A percentile compares a stretch with the other conserved stretches of the same genome.
Conservation (phyloP, 805 yeast species). For the Cyberlindnera mycetangii region DNA sequence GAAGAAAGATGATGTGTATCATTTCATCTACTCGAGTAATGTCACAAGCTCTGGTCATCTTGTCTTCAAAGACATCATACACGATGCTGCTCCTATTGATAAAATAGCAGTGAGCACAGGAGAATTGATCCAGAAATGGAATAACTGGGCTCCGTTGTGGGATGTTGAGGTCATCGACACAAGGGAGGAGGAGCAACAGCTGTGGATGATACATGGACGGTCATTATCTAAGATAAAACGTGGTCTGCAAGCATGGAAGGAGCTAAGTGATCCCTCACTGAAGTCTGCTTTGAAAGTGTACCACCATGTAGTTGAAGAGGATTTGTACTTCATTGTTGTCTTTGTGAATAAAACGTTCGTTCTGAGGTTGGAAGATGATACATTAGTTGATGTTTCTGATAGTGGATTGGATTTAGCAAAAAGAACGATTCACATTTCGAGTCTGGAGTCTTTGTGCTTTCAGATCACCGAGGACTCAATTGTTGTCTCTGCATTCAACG, state of each 20-base stretch:
- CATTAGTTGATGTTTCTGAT: conserved; percentile 27
- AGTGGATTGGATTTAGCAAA: conserved; percentile 18
- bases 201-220: conserved; percentile 33
- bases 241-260: conserved; percentile 21
- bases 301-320: conserved; percentile 18
- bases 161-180: conserved; percentile 37
- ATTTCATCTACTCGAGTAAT: conserved; percentile 38
- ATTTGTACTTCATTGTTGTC: conserved; percentile 33
- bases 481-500: conserved; percentile 20
- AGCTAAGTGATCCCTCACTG: conserved; percentile 17
- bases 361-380: conserved; percentile 31
- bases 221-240: conserved; percentile 17
- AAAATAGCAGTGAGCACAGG: conserved; percentile 5
- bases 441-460: conserved; percentile 19
- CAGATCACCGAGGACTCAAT: conserved; percentile 27
- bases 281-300: conserved; percentile 19
- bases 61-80: conserved; percentile 28
- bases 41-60: conserved; percentile 38
- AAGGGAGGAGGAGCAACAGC: conserved; percentile 32
- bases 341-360: conserved; percentile 38
- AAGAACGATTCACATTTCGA: conserved; percentile 17
- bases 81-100: conserved; percentile 13
- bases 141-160: conserved; percentile 47
- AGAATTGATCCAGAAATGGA: conserved; percentile 29
- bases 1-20: conserved; percentile 11